phyloP scores from a whole-genome alignment of 2,329 filamentous ascomycete genomes.

The Trichothecium roseum region DNA sequence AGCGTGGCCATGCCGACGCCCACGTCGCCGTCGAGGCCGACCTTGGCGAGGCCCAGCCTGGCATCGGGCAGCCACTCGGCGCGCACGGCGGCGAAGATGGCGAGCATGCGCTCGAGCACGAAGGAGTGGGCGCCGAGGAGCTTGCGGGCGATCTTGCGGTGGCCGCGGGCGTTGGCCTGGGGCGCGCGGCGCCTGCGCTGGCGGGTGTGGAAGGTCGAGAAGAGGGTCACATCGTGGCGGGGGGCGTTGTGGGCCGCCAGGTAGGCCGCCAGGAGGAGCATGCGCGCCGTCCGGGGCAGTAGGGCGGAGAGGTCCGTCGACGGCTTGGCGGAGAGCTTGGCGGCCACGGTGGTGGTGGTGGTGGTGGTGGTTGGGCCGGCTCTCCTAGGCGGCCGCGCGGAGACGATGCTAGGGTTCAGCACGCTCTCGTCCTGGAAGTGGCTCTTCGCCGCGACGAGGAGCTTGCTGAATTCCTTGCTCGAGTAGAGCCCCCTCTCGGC shows the following conservation, averaged over 20 bases:
- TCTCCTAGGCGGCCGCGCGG: slow-evolving; percentile 11
- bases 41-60: slow-evolving; percentile 9
- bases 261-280: slow-evolving; percentile 68
- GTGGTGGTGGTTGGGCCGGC: slow-evolving; percentile 1
- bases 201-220: slow-evolving; percentile 56
- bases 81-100: slow-evolving; percentile 62
- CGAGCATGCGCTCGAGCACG: slow-evolving; percentile 66
- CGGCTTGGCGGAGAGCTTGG: slow-evolving; percentile 8
- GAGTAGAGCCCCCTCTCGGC: slow-evolving; percentile 63
- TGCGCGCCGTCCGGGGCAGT: slow-evolving; percentile 62
- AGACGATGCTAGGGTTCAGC: slow-evolving; percentile 54
- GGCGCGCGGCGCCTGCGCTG: slow-evolving; percentile 38
- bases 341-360: neutral
- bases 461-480: slow-evolving; percentile 71
- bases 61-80: slow-evolving; percentile 36
- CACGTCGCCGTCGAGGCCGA: slow-evolving; percentile 40
- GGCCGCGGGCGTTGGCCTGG: slow-evolving; percentile 31
- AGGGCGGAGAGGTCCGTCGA: slow-evolving; percentile 39
- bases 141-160: slow-evolving; percentile 66
- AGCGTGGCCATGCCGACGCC: slow-evolving; percentile 62
- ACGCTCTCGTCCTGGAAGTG: slow-evolving; percentile 66
- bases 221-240: slow-evolving; percentile 62
- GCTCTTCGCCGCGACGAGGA: slow-evolving; percentile 60
- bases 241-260: slow-evolving; percentile 72
- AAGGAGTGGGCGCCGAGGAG: slow-evolving; percentile 69